phyloP scores from a whole-genome alignment of 495 filamentous ascomycete genomes.

The Xylaria intraflava region DNA sequence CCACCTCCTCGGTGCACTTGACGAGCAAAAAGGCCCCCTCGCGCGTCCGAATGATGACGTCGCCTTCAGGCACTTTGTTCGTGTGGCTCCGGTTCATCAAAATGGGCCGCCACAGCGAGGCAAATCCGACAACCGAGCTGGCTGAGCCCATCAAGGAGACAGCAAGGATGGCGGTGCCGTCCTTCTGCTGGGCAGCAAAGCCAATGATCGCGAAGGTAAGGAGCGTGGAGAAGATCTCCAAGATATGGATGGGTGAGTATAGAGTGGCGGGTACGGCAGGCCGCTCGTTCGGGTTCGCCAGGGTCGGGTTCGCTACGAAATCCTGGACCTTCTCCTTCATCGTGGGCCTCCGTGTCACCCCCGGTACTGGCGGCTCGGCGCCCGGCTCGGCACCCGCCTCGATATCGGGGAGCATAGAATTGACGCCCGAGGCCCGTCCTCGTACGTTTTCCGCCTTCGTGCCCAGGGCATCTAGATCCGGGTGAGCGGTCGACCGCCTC shows the following conservation, averaged over 20 bases:
- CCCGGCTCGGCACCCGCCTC: slow-evolving; percentile 9
- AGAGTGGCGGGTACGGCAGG: slow-evolving; percentile 41
- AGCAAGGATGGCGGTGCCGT: slow-evolving; percentile 50
- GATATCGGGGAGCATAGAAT: slow-evolving; percentile 6
- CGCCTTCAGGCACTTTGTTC: slow-evolving; percentile 48
- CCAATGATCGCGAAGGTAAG: slow-evolving; percentile 43
- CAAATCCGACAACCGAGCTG: slow-evolving; percentile 47
- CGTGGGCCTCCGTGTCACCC: slow-evolving; percentile 23
- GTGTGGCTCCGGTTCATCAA: slow-evolving; percentile 43
- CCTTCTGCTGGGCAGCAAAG: slow-evolving; percentile 29
- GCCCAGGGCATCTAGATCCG: slow-evolving; percentile 5
- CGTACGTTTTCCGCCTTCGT: neutral
- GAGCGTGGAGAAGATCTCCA: slow-evolving; percentile 44
- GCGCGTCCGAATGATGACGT: slow-evolving; percentile 55
- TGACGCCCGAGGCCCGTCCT: slow-evolving; percentile 5
- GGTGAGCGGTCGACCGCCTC: neutral
- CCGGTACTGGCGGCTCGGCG: slow-evolving; percentile 6
- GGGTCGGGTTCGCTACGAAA: slow-evolving; percentile 30
- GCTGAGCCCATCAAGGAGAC: slow-evolving; percentile 39
- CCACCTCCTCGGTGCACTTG: slow-evolving; percentile 55
- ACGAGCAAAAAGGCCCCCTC: slow-evolving; percentile 57
- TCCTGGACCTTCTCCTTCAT: slow-evolving; percentile 31
- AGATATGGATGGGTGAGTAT: slow-evolving; percentile 46
- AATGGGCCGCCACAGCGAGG: slow-evolving; percentile 48
- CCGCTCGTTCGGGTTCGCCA: slow-evolving; percentile 24